These are phyloP conservation scores for Prunus yedoensis DNA, from an alignment of 331 rosid species.

Conservation along the genomic window DNA sequence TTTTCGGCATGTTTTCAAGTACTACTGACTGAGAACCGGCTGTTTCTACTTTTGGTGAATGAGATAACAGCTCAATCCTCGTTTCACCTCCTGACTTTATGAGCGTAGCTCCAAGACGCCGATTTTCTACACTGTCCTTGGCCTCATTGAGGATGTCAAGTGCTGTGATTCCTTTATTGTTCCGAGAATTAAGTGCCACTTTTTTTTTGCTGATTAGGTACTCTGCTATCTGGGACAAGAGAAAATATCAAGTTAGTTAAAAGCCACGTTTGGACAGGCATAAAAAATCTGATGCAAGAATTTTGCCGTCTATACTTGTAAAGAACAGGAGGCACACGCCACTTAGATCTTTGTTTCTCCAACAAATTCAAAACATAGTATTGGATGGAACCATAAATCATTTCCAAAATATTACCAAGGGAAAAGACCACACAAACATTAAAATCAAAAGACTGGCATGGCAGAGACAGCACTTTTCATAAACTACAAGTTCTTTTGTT, in stretches of 20 bases:
- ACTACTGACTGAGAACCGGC: not conserved
- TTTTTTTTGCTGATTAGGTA: slow-evolving; percentile 59
- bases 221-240: slow-evolving; percentile 56
- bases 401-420: too few species aligned
- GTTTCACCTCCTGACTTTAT: slow-evolving; percentile 51
- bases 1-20: slow-evolving; percentile 6
- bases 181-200: slow-evolving; percentile 49
- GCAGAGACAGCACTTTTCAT: too few species aligned
- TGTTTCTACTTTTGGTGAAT: slow-evolving; percentile 26
- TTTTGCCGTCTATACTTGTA: too few species aligned
- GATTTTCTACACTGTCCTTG: slow-evolving; percentile 38
- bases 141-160: slow-evolving; percentile 61
- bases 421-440: too few species aligned
- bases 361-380: too few species aligned
- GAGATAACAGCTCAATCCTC: slow-evolving; percentile 30
- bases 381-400: too few species aligned
- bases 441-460: too few species aligned
- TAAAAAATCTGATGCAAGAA: too few species aligned
- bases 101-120: slow-evolving; percentile 33
- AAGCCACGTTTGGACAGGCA: not conserved
- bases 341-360: too few species aligned
- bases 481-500: too few species aligned
- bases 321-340: too few species aligned
- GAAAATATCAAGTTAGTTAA: not conserved
- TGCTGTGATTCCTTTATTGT: slow-evolving; percentile 57